Evolutionary conservation across 176 grass and related monocot genomes (phyloP).

Genomic region (Pharus latifolius): DNA sequence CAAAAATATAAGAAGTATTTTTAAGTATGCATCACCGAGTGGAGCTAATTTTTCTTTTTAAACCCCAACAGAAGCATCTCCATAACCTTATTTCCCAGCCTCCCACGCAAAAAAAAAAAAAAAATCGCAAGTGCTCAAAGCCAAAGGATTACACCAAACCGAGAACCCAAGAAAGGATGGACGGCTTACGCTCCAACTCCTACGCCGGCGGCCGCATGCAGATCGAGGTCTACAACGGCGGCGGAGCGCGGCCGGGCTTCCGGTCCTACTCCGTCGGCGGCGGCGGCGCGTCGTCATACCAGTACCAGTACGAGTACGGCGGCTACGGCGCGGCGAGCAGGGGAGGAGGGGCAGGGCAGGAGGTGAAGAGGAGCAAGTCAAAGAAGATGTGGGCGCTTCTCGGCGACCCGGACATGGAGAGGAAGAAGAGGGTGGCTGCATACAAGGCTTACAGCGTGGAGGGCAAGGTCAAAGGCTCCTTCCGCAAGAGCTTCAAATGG

Average conservation of each 20-base stretch:
- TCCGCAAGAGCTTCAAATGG: slow-evolving; percentile 84
- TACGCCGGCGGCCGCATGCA: slow-evolving; percentile 49
- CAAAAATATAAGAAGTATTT: too few relatives aligned
- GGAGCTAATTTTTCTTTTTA: too few relatives aligned
- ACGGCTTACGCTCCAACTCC: slow-evolving; percentile 54
- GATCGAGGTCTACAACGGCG: slow-evolving; percentile 51
- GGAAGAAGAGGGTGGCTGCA: slow-evolving; percentile 72
- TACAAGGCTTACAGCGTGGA: slow-evolving; percentile 78
- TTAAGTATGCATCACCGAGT: too few relatives aligned
- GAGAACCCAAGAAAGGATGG: slow-evolving; percentile 9
- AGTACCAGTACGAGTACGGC: slow-evolving; percentile 34
- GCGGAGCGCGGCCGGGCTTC: slow-evolving; percentile 18
- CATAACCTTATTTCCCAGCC: too few relatives aligned
- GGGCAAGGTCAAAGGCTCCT: slow-evolving; percentile 68
- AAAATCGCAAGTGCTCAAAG: too few relatives aligned
- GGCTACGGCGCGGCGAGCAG: background rate
- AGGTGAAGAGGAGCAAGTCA: slow-evolving; percentile 30
- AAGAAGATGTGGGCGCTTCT: slow-evolving; percentile 47
- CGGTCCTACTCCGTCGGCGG: slow-evolving; percentile 27
- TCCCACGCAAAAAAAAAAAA: too few relatives aligned
- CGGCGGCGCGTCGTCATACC: slow-evolving; percentile 1
- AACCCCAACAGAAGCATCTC: too few relatives aligned
- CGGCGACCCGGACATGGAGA: slow-evolving; percentile 57
- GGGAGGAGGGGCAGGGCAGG: background rate
- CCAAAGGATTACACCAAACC: too few relatives aligned